A percentile compares a stretch with the other conserved stretches of the same genome.
These are phyloP conservation scores for Telfairia occidentalis DNA, from an alignment of 331 rosid genomes.

Conservation along the genomic window DNA sequence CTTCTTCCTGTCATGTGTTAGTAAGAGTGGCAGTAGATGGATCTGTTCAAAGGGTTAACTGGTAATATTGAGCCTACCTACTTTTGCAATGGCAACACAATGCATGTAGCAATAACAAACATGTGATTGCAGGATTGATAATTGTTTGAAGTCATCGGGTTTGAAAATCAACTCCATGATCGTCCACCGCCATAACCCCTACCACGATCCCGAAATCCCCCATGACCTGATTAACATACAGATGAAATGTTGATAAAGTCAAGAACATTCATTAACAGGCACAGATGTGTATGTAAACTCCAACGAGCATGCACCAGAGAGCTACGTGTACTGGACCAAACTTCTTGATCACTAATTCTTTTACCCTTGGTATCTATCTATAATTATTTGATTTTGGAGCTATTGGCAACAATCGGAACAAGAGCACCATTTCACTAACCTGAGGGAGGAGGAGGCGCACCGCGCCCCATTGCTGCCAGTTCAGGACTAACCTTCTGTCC, in stretches of 20 bases:
- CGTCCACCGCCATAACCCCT: constrained; percentile 58
- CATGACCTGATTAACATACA: constrained; percentile 33
- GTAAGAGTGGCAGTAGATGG: constrained; percentile 1
- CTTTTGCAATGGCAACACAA: background rate
- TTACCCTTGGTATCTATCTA: no score
- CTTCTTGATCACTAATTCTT: background rate
- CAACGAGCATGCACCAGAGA: background rate
- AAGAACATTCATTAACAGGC: background rate
- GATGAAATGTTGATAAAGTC: background rate
- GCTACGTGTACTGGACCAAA: background rate
- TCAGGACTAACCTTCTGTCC: constrained; percentile 92
- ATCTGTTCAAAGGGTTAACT: constrained; percentile 9
- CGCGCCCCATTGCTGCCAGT: constrained; percentile 94
- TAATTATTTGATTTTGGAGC: no score
- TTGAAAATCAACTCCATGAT: constrained; percentile 41
- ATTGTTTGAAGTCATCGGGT: background rate
- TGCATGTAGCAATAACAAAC: constrained; percentile 1
- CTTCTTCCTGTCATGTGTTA: constrained; percentile 8
- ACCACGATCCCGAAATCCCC: constrained; percentile 66
- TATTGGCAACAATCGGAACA: background rate
- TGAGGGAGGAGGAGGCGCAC: constrained; percentile 92
- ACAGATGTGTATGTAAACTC: background rate
- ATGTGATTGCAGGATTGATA: background rate
- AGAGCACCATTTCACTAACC: constrained; percentile 40
- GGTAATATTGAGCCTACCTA: constrained; percentile 1